These are phyloP conservation scores for Acanthamoeba triangularis DNA, from an alignment of 208 protist species.

Conservation along the genomic window DNA sequence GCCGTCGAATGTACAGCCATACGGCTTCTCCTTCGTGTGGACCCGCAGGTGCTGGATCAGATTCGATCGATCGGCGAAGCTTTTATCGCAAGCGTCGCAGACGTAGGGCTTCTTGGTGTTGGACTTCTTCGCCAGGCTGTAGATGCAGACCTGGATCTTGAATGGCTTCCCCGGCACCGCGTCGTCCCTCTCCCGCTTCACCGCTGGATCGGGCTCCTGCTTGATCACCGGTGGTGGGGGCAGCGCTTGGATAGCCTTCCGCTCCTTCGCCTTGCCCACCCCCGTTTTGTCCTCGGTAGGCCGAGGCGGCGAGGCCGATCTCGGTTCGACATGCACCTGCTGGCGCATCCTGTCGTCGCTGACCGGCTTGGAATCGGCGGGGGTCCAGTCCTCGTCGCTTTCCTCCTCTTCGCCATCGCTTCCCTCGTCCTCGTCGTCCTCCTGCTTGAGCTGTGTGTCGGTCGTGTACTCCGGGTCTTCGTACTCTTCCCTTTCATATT, in stretches of 20 bases:
- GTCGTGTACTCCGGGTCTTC: slow-evolving; percentile 45
- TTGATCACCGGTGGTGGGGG: neutral
- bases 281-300: neutral
- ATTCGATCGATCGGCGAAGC: slow-evolving; percentile 64
- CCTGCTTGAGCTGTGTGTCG: neutral
- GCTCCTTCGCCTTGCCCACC: neutral
- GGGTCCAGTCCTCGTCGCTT: slow-evolving; percentile 11
- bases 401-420: slow-evolving; percentile 24
- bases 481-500: slow-evolving; percentile 36
- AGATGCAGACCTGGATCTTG: slow-evolving; percentile 71
- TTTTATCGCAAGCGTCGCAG: slow-evolving; percentile 62
- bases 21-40: slow-evolving; percentile 72
- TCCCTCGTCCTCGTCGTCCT: neutral
- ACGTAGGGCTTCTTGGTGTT: slow-evolving; percentile 40
- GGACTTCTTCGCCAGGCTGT: slow-evolving; percentile 67
- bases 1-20: slow-evolving; percentile 50
- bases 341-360: neutral
- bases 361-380: neutral
- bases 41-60: slow-evolving; percentile 62
- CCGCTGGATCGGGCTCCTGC: neutral
- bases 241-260: no score
- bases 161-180: neutral
- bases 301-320: neutral
- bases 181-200: neutral
- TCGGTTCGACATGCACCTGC: neutral